Percentiles rank a stretch among this genome's conserved stretches.
These are phyloP conservation scores for Phytophthora quininea DNA, from an alignment of 352 stramenopile genomes.

Conservation along the genomic window DNA sequence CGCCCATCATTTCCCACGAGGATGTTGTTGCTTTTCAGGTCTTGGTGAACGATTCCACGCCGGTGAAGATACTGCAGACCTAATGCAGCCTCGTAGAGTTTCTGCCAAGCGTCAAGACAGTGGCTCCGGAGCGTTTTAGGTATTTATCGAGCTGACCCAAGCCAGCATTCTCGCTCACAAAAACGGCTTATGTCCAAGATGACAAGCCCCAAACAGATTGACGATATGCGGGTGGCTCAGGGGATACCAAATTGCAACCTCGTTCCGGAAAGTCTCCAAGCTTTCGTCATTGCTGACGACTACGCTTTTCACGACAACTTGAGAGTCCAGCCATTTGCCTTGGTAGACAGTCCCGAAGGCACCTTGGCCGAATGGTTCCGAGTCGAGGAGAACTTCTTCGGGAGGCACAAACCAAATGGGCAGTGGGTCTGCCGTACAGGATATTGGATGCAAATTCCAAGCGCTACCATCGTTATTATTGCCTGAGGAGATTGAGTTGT, in stretches of 20 bases:
- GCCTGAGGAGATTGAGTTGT: too few species aligned
- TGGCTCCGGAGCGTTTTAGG: not conserved
- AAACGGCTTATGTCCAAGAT: slow-evolving; percentile 20
- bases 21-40: slow-evolving; percentile 77
- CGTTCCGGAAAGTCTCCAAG: slow-evolving; percentile 28
- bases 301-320: slow-evolving; percentile 27
- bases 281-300: not conserved
- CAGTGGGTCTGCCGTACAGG: slow-evolving; percentile 10
- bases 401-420: slow-evolving; percentile 32
- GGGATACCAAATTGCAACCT: slow-evolving; percentile 90
- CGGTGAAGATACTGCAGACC: slow-evolving; percentile 49
- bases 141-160: slow-evolving; percentile 8
- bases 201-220: slow-evolving; percentile 54
- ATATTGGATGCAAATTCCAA: slow-evolving; percentile 9
- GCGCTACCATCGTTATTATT: slow-evolving; percentile 8
- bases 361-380: slow-evolving; percentile 16
- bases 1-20: slow-evolving; percentile 31
- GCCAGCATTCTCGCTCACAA: slow-evolving; percentile 23
- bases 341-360: slow-evolving; percentile 18
- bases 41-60: slow-evolving; percentile 34
- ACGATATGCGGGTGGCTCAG: slow-evolving; percentile 89
- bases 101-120: slow-evolving; percentile 22
- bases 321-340: slow-evolving; percentile 5
- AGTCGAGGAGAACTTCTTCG: slow-evolving; percentile 25
- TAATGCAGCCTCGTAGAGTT: slow-evolving; percentile 38